Evolutionary conservation across 164 flowering plant species (phyloP).

Genomic region (Aristolochia fimbriata): DNA sequence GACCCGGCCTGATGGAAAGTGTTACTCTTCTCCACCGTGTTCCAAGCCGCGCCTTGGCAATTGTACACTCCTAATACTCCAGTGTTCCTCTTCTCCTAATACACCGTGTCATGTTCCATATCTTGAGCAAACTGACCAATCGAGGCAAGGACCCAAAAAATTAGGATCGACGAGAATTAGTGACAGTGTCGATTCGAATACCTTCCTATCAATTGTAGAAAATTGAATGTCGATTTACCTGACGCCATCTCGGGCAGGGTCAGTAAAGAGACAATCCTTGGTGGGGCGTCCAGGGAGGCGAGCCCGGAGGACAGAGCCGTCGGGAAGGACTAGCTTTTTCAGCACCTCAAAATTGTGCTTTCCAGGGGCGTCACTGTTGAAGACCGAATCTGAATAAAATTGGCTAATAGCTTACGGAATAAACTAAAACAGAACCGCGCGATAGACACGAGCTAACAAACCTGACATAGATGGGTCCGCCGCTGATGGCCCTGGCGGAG

Average conservation of each 20-base stretch:
- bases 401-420: too few species aligned
- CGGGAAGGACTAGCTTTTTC: slow-evolving; percentile 84
- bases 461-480: slow-evolving; percentile 94
- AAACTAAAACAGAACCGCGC: too few species aligned
- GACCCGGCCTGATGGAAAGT: slow-evolving; percentile 46
- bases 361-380: slow-evolving; percentile 84
- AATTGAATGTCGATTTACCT: too few species aligned
- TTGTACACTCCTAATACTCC: slow-evolving; percentile 88
- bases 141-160: neutral
- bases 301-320: slow-evolving; percentile 84
- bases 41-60: slow-evolving; percentile 99
- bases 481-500: slow-evolving; percentile 93
- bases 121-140: slow-evolving; percentile 65
- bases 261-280: slow-evolving; percentile 68
- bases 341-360: slow-evolving; percentile 81
- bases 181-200: too few species aligned
- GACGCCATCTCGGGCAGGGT: slow-evolving; percentile 83
- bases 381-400: too few species aligned
- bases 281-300: slow-evolving; percentile 83
- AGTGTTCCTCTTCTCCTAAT: slow-evolving; percentile 83
- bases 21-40: slow-evolving; percentile 50
- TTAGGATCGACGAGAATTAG: too few species aligned
- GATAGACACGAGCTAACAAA: slow-evolving; percentile 10
- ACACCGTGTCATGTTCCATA: slow-evolving; percentile 99
- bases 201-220: too few species aligned